Evolutionary conservation across 73 alveolate genomes (phyloP).

Genomic region (Uronychia binucleata): DNA sequence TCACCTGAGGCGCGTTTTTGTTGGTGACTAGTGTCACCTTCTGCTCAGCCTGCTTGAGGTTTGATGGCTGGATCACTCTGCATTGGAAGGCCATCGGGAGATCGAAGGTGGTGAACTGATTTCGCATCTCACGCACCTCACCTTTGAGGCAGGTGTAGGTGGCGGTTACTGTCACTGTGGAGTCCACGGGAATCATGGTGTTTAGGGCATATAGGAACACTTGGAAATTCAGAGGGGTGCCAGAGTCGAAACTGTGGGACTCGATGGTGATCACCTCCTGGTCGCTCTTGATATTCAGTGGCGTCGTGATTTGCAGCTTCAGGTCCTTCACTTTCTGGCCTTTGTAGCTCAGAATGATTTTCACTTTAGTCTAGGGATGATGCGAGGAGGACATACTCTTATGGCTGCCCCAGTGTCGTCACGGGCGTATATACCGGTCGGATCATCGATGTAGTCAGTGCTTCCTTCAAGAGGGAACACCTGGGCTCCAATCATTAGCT

Average conservation of each 20-base stretch:
- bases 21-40: slow-evolving; percentile 31
- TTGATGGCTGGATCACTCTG: slow-evolving; percentile 26
- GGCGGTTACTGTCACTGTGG: slow-evolving; percentile 18
- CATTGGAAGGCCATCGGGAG: slow-evolving; percentile 51
- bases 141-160: slow-evolving; percentile 24
- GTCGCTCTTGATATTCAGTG: slow-evolving; percentile 27
- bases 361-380: slow-evolving; percentile 13
- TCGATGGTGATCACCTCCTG: not conserved
- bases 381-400: slow-evolving; percentile 2
- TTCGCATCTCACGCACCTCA: slow-evolving; percentile 22
- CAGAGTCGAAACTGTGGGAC: slow-evolving; percentile 15
- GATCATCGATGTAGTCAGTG: slow-evolving; percentile 59
- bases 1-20: slow-evolving; percentile 31
- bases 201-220: slow-evolving; percentile 46
- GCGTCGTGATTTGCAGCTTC: slow-evolving; percentile 21
- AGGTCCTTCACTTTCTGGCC: slow-evolving; percentile 43
- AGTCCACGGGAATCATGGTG: slow-evolving; percentile 16
- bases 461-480: slow-evolving; percentile 41
- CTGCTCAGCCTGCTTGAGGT: slow-evolving; percentile 17
- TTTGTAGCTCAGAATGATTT: slow-evolving; percentile 33
- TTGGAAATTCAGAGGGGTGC: slow-evolving; percentile 32
- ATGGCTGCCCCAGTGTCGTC: slow-evolving; percentile 28
- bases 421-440: slow-evolving; percentile 25
- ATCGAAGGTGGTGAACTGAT: slow-evolving; percentile 17
- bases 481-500: slow-evolving; percentile 26